These are phyloP conservation scores for Phytophthora pisi DNA, from an alignment of 352 stramenopile genomes.

Conservation along the genomic window DNA sequence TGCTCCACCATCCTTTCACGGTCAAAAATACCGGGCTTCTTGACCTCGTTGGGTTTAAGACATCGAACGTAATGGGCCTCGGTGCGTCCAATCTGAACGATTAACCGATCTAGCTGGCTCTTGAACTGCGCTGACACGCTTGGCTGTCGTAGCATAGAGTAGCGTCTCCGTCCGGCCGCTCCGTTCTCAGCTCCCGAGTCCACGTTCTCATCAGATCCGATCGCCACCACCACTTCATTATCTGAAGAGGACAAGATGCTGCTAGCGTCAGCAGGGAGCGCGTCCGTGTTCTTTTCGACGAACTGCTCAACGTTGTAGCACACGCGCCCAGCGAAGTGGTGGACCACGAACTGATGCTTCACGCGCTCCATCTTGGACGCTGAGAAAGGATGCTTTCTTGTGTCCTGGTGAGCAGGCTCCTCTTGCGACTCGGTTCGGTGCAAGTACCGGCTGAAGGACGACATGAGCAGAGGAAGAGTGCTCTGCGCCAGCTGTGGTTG, in stretches of 20 bases:
- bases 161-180: slow-evolving; percentile 31
- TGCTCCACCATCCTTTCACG: slow-evolving; percentile 95
- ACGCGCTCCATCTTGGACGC: slow-evolving; percentile 86
- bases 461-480: slow-evolving; percentile 61
- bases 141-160: slow-evolving; percentile 65
- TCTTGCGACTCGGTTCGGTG: slow-evolving; percentile 40
- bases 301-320: slow-evolving; percentile 84
- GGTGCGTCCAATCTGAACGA: slow-evolving; percentile 94
- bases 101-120: slow-evolving; percentile 93
- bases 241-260: slow-evolving; percentile 56
- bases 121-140: slow-evolving; percentile 94
- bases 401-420: slow-evolving; percentile 31
- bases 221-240: slow-evolving; percentile 69
- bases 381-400: slow-evolving; percentile 63
- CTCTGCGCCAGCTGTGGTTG: slow-evolving; percentile 56
- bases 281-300: slow-evolving; percentile 88
- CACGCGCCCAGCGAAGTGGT: slow-evolving; percentile 83
- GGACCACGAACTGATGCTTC: slow-evolving; percentile 82
- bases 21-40: slow-evolving; percentile 68
- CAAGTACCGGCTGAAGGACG: slow-evolving; percentile 72
- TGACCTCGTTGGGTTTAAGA: slow-evolving; percentile 98
- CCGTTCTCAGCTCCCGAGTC: slow-evolving; percentile 35
- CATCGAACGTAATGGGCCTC: slow-evolving; percentile 98
- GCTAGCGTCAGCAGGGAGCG: slow-evolving; percentile 68
- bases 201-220: slow-evolving; percentile 58